These are phyloP conservation scores for Echium plantagineum DNA, from an alignment of 257 asterid species.

Conservation along the genomic window DNA sequence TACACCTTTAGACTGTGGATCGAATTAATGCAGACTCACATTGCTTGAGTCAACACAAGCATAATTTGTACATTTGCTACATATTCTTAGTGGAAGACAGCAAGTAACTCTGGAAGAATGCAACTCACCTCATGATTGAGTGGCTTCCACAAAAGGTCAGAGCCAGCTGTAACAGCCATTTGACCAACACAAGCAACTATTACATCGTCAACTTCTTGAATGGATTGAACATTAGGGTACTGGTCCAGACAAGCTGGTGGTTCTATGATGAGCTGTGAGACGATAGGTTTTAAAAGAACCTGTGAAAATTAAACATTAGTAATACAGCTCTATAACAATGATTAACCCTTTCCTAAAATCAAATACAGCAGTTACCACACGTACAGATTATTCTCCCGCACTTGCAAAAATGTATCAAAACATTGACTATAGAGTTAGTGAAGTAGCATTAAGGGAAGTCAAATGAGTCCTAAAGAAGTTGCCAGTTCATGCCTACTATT, in stretches of 20 bases:
- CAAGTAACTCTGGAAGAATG: background rate
- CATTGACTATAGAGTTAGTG: too few species aligned
- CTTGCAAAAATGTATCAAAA: too few species aligned
- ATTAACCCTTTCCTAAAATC: too few species aligned
- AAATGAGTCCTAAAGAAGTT: too few species aligned
- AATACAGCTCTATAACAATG: background rate
- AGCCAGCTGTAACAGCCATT: conserved; percentile 90
- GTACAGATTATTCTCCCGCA: background rate
- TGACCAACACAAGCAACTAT: conserved; percentile 68
- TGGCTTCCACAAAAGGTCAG: conserved; percentile 91
- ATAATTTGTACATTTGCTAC: background rate
- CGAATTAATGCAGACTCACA: background rate
- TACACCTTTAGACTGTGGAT: too few species aligned
- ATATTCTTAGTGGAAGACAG: background rate
- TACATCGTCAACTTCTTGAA: conserved; percentile 57
- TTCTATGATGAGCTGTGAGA: conserved; percentile 60
- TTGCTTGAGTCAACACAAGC: background rate
- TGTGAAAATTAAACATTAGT: conserved; percentile 17
- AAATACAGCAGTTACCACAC: too few species aligned
- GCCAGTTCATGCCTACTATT: too few species aligned
- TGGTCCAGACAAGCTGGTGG: conserved; percentile 49
- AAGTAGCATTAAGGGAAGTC: too few species aligned
- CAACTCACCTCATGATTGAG: conserved; percentile 75
- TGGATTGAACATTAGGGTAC: conserved; percentile 46
- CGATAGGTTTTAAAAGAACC: conserved; percentile 79